phyloP scores from a whole-genome alignment of 768 basidiomycete genomes.

The Rhodotorula toruloides region DNA sequence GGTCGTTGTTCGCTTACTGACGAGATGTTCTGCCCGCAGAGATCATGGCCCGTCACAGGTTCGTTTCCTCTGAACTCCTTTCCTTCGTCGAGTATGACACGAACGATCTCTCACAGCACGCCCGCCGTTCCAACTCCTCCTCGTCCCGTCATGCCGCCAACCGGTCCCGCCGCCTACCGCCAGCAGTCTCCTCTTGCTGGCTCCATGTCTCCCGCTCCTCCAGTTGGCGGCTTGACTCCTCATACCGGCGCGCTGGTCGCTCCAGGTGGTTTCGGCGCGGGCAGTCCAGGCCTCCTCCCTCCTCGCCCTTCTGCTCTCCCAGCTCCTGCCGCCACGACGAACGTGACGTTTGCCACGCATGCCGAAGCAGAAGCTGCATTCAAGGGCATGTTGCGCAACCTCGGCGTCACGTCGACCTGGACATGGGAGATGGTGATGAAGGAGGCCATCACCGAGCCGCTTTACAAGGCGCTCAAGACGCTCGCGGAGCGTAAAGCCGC shows the following conservation, averaged over 20 bases:
- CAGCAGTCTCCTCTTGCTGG: slow-evolving; percentile 1
- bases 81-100: too few species aligned
- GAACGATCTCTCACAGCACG: neutral
- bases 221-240: too few species aligned
- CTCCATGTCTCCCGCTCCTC: slow-evolving; percentile 8
- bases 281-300: slow-evolving; percentile 9
- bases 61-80: slow-evolving; percentile 14
- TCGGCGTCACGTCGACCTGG: slow-evolving; percentile 84
- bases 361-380: slow-evolving; percentile 95
- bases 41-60: slow-evolving; percentile 43
- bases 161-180: neutral
- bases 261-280: slow-evolving; percentile 27
- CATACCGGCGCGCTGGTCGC: slow-evolving; percentile 30
- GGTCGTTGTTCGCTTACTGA: neutral
- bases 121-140: slow-evolving; percentile 9
- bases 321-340: slow-evolving; percentile 67
- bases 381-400: slow-evolving; percentile 77
- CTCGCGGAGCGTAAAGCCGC: slow-evolving; percentile 89
- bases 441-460: slow-evolving; percentile 93
- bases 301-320: slow-evolving; percentile 43
- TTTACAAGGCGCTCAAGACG: slow-evolving; percentile 89
- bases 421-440: slow-evolving; percentile 99
- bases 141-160: slow-evolving; percentile 39
- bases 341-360: slow-evolving; percentile 72
- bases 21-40: slow-evolving; percentile 40